Evolutionary conservation across 2,329 filamentous ascomycete genomes (phyloP).

Genomic region (Fusarium sp.): DNA sequence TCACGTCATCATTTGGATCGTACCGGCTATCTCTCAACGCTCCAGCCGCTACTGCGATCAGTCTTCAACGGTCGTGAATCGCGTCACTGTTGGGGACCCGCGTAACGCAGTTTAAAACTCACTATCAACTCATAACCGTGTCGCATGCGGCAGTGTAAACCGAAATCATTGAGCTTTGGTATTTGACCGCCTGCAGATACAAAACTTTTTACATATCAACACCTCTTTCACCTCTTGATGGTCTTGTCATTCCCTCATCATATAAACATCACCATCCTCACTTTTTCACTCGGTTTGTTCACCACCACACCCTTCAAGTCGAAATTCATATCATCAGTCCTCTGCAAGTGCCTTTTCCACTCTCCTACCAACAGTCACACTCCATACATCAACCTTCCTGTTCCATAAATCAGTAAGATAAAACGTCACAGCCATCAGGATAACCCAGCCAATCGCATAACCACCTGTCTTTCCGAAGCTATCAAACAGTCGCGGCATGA

Average conservation of each 20-base stretch:
- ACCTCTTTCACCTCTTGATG: not conserved
- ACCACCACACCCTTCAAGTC: not conserved
- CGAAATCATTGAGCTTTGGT: not conserved
- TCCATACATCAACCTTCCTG: slow-evolving; percentile 55
- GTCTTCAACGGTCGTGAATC: not conserved
- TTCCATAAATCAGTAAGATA: slow-evolving; percentile 56
- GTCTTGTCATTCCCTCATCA: not conserved
- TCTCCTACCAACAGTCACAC: slow-evolving; percentile 54
- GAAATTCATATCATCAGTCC: slow-evolving; percentile 3
- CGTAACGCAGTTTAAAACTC: not conserved
- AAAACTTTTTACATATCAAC: not conserved
- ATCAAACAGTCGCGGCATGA: slow-evolving; percentile 62
- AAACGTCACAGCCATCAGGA: slow-evolving; percentile 51
- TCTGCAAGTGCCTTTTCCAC: slow-evolving; percentile 49
- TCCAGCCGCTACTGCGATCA: not conserved
- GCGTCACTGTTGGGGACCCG: not conserved
- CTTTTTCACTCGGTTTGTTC: not conserved
- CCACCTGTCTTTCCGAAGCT: slow-evolving; percentile 50
- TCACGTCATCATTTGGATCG: not conserved
- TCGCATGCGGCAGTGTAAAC: not conserved
- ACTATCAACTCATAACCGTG: not conserved
- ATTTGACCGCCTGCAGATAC: not conserved
- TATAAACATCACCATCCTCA: not conserved
- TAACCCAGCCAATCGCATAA: slow-evolving; percentile 52
- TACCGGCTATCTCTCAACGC: not conserved